Conservation (phyloP, 2,329 filamentous ascomycete genomes). For the Aspergillus quadrilineatus region DNA sequence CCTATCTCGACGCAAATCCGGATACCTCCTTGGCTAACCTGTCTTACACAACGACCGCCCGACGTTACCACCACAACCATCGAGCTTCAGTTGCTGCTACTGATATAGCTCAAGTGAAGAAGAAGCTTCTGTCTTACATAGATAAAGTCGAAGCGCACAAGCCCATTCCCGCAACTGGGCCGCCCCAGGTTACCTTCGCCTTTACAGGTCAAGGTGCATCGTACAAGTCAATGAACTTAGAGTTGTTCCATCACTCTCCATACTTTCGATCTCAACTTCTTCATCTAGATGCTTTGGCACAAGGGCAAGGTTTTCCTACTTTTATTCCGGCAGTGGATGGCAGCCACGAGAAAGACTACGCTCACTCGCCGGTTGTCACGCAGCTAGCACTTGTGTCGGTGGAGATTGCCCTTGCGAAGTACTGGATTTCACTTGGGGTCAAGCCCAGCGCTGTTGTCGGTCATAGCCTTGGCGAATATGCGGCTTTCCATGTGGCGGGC, state of each 20-base stretch:
- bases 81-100: slow-evolving; percentile 9
- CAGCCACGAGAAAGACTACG: slow-evolving; percentile 40
- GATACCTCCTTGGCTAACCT: slow-evolving; percentile 53
- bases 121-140: background rate
- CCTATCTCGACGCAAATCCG: slow-evolving; percentile 33
- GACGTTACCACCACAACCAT: slow-evolving; percentile 36
- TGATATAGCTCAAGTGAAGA: slow-evolving; percentile 2
- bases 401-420: slow-evolving; percentile 41
- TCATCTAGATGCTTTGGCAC: slow-evolving; percentile 24
- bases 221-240: slow-evolving; percentile 27
- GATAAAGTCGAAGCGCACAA: slow-evolving; percentile 50
- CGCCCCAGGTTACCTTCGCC: slow-evolving; percentile 33
- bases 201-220: slow-evolving; percentile 40
- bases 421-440: slow-evolving; percentile 34
- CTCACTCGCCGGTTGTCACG: slow-evolving; percentile 17
- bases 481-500: slow-evolving; percentile 34
- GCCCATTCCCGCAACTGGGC: slow-evolving; percentile 40
- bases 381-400: slow-evolving; percentile 42
- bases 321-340: slow-evolving; percentile 24
- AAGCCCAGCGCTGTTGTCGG: slow-evolving; percentile 55
- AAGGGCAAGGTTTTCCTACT: slow-evolving; percentile 26
- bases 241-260: slow-evolving; percentile 31
- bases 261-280: slow-evolving; percentile 25
- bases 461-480: slow-evolving; percentile 42
- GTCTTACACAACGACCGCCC: slow-evolving; percentile 65